Evolutionary conservation across 306 rosid species (phyloP).

Genomic region (Casuarina cunninghamiana): DNA sequence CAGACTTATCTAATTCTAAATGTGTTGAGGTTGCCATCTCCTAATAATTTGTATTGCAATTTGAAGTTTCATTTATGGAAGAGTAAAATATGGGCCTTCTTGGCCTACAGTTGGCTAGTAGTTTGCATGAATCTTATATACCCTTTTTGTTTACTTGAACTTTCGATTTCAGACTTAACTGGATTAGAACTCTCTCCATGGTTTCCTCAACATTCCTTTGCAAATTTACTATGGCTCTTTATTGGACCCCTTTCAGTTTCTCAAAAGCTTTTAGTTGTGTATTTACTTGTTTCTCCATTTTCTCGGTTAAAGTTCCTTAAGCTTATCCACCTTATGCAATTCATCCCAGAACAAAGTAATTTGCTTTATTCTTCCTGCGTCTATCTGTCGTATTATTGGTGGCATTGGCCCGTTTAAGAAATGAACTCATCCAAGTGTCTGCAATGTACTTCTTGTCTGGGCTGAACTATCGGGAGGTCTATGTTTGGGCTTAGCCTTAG

Average conservation of each 20-base stretch:
- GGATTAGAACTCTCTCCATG: not conserved
- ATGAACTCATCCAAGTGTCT: not conserved
- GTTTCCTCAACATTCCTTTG: not conserved
- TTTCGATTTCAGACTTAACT: not conserved
- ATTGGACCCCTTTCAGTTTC: not conserved
- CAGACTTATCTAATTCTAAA: constrained; percentile 1
- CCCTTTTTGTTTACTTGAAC: not conserved
- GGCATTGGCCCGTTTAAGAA: not conserved
- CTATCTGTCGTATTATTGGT: not conserved
- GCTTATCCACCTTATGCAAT: not conserved
- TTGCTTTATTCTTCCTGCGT: not conserved
- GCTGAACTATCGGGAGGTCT: not conserved
- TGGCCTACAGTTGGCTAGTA: not conserved
- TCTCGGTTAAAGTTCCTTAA: not conserved
- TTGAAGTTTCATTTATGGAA: not conserved
- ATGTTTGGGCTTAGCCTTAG: not conserved
- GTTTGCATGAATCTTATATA: constrained; percentile 7
- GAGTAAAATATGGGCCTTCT: not conserved
- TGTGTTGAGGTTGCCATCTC: not conserved
- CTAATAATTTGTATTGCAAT: constrained; percentile 10
- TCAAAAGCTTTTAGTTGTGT: not conserved
- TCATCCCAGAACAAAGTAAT: not conserved
- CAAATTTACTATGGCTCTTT: not conserved
- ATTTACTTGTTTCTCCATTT: not conserved
- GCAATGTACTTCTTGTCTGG: not conserved